Percentiles rank a stretch among this genome's conserved stretches.
These are phyloP conservation scores for Patellifolia procumbens DNA, from an alignment of 179 eudicot genomes.

Conservation along the genomic window DNA sequence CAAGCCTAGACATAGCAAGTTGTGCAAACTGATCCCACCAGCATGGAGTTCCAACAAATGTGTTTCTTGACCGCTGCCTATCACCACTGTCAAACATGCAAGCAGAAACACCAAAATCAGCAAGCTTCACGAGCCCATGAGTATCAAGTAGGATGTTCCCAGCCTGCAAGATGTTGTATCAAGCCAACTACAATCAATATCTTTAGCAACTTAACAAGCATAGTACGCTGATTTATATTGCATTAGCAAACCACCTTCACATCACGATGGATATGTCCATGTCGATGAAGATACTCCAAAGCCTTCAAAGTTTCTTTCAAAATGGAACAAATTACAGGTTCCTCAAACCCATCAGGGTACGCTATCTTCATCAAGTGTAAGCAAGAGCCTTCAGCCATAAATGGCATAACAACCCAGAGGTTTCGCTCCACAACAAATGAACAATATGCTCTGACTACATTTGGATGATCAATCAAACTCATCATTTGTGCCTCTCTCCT, in stretches of 20 bases:
- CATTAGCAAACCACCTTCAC: conserved; percentile 59
- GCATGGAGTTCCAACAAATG: conserved; percentile 99
- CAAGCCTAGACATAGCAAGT: background rate
- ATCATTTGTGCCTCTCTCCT: conserved; percentile 96
- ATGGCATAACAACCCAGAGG: conserved; percentile 99
- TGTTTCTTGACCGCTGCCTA: conserved; percentile 90
- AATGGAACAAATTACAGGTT: conserved; percentile 75
- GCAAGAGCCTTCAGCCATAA: conserved; percentile 98
- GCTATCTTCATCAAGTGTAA: conserved; percentile 93
- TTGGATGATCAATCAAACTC: conserved; percentile 93
- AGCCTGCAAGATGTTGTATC: conserved; percentile 53
- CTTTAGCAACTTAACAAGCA: background rate
- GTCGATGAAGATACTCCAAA: conserved; percentile 87
- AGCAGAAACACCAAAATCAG: conserved; percentile 98
- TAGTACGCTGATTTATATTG: background rate
- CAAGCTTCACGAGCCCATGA: conserved; percentile 85
- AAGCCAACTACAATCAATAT: background rate
- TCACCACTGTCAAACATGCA: conserved; percentile 98
- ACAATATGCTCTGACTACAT: conserved; percentile 80
- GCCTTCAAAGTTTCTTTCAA: conserved; percentile 92
- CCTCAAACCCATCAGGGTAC: conserved; percentile 94
- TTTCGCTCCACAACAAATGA: conserved; percentile 84
- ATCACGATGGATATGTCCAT: conserved; percentile 99
- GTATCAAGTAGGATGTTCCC: conserved; percentile 88
- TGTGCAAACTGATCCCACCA: conserved; percentile 50